Percentiles rank a stretch among this genome's conserved stretches.
Evolutionary conservation across 1,284 basidiomycete species (phyloP).

Genomic region (Trametes pubescens): DNA sequence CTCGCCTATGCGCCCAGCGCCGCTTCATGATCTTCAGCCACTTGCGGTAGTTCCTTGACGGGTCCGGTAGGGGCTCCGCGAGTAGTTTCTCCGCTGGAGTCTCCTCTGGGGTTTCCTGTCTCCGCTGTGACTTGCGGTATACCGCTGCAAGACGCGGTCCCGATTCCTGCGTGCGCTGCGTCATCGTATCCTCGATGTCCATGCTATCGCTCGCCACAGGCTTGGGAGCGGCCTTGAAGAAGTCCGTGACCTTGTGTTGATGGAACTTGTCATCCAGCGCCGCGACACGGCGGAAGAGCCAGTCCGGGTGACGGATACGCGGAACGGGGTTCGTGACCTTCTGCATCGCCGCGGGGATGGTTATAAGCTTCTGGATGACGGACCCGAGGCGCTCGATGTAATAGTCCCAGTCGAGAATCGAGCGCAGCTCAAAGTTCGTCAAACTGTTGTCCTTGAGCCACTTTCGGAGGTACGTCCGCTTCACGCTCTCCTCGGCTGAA

Average conservation of each 20-base stretch:
- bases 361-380: constrained; percentile 99
- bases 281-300: constrained; percentile 93
- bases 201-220: constrained; percentile 42
- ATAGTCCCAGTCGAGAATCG: constrained; percentile 98
- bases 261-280: constrained; percentile 96
- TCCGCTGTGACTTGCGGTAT: constrained; percentile 55
- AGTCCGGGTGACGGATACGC: constrained; percentile 96
- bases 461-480: constrained; percentile 91
- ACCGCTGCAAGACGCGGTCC: constrained; percentile 60
- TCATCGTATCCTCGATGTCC: constrained; percentile 75
- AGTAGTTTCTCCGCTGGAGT: constrained; percentile 44
- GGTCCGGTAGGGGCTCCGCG: constrained; percentile 61
- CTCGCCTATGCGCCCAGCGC: constrained; percentile 75
- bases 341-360: constrained; percentile 99
- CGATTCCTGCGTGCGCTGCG: constrained; percentile 11
- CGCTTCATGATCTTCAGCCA: constrained; percentile 87
- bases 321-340: constrained; percentile 97
- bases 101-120: constrained; percentile 50
- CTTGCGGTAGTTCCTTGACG: constrained; percentile 71
- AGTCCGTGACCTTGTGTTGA: constrained; percentile 97
- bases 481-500: constrained; percentile 92
- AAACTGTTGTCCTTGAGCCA: constrained; percentile 97
- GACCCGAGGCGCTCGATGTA: constrained; percentile 98
- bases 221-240: constrained; percentile 72
- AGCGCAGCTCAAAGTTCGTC: constrained; percentile 90